Evolutionary conservation across 495 filamentous ascomycete genomes (phyloP).

Genomic region (Podospora didyma): DNA sequence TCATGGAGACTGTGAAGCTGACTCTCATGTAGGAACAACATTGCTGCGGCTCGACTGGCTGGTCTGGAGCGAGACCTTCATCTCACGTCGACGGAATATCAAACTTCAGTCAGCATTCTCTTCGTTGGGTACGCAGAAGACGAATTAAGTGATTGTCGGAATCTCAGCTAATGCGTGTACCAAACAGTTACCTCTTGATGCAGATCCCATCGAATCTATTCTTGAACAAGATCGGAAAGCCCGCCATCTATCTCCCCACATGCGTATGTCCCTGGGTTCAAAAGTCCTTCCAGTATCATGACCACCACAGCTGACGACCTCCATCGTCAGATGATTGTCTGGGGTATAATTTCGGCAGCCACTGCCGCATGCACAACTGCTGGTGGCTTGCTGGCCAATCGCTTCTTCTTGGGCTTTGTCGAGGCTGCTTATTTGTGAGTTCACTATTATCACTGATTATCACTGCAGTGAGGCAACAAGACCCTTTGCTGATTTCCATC

Average conservation of each 20-base stretch:
- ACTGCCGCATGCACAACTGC: slow-evolving; percentile 60
- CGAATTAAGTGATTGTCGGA: not conserved
- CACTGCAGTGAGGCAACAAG: not conserved
- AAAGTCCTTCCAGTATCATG: too few relatives aligned
- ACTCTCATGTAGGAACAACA: slow-evolving; percentile 39
- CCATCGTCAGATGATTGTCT: slow-evolving; percentile 53
- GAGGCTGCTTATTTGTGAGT: slow-evolving; percentile 48
- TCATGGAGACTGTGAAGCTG: not conserved
- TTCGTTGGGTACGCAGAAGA: slow-evolving; percentile 63
- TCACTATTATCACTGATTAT: not conserved
- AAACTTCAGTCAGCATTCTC: slow-evolving; percentile 63
- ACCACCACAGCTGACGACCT: too few relatives aligned
- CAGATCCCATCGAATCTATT: slow-evolving; percentile 60
- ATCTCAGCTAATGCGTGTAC: not conserved
- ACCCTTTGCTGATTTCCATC: not conserved
- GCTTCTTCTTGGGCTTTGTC: slow-evolving; percentile 69
- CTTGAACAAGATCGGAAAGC: slow-evolving; percentile 54
- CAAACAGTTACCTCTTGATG: slow-evolving; percentile 50
- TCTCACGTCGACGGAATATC: slow-evolving; percentile 43
- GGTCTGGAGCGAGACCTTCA: slow-evolving; percentile 45
- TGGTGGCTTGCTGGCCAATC: slow-evolving; percentile 58
- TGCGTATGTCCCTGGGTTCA: slow-evolving; percentile 36
- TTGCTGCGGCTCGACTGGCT: slow-evolving; percentile 49
- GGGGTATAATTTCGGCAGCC: slow-evolving; percentile 66
- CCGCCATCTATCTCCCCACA: slow-evolving; percentile 59